These are phyloP conservation scores for Leersia perrieri DNA, from an alignment of 176 grass and related monocot species.

Conservation along the genomic window DNA sequence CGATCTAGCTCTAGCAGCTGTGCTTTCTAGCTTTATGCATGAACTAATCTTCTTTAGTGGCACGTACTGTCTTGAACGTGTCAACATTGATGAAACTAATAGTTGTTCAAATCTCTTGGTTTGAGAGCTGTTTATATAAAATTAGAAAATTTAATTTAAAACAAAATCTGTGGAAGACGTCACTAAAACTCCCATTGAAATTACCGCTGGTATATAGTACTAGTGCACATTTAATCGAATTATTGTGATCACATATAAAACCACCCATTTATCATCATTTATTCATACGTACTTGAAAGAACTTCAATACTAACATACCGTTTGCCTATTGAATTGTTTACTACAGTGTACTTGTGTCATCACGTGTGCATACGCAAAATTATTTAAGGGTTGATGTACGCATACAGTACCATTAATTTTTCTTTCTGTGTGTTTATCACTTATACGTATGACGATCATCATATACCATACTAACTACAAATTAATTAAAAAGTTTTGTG, in stretches of 20 bases:
- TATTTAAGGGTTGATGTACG: constrained; percentile 28
- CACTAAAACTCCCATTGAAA: background rate
- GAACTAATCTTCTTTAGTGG: background rate
- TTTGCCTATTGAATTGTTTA: constrained; percentile 15
- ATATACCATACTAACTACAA: background rate
- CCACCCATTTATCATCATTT: background rate
- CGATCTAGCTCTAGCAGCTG: background rate
- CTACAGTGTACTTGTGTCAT: constrained; percentile 27
- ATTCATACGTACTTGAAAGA: constrained; percentile 32
- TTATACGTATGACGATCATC: background rate
- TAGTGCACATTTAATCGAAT: background rate
- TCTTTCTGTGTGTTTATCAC: background rate
- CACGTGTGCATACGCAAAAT: constrained; percentile 33
- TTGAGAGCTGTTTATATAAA: background rate
- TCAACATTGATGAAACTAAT: background rate
- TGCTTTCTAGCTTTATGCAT: background rate
- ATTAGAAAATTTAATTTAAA: background rate
- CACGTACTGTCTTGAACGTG: background rate
- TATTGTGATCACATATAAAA: background rate
- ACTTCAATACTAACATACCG: constrained; percentile 5
- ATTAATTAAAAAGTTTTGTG: background rate
- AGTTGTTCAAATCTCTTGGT: background rate
- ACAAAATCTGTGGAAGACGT: background rate
- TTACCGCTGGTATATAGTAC: background rate
- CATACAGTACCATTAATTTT: background rate